Percentiles rank a stretch among this genome's conserved stretches.
These are phyloP conservation scores for Fusarium caatingaense DNA, from an alignment of 2,329 filamentous ascomycete species.

Conservation along the genomic window DNA sequence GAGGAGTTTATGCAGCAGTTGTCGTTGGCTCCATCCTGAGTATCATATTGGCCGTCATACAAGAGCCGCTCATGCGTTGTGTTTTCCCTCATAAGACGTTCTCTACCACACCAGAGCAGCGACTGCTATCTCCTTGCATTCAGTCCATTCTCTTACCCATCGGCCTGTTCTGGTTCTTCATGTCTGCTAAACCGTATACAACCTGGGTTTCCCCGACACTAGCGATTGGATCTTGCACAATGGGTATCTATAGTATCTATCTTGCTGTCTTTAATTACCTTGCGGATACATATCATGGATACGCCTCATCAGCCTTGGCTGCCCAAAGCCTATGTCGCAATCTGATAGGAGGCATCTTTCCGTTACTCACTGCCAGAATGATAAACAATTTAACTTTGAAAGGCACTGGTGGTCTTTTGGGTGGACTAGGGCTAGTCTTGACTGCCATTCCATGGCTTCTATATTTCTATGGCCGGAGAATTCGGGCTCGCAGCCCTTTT, in stretches of 20 bases:
- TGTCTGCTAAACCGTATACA: constrained; percentile 63
- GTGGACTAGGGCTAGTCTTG: constrained; percentile 68
- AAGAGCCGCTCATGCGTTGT: constrained; percentile 67
- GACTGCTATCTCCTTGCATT: constrained; percentile 72
- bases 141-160: constrained; percentile 71
- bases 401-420: constrained; percentile 71
- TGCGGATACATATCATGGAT: constrained; percentile 88
- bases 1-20: constrained; percentile 68
- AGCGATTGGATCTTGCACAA: constrained; percentile 70
- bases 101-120: constrained; percentile 62
- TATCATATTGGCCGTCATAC: constrained; percentile 64
- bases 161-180: constrained; percentile 78
- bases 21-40: constrained; percentile 58
- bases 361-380: constrained; percentile 81
- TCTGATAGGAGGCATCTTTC: constrained; percentile 82
- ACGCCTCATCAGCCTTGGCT: constrained; percentile 86
- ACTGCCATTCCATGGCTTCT: constrained; percentile 76
- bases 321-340: constrained; percentile 92
- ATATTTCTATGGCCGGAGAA: constrained; percentile 71
- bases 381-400: constrained; percentile 68
- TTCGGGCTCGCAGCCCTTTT: constrained; percentile 72
- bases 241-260: constrained; percentile 76
- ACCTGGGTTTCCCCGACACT: constrained; percentile 74
- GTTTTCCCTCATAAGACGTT: constrained; percentile 50
- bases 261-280: constrained; percentile 88